phyloP scores from a whole-genome alignment of 495 filamentous ascomycete genomes.

The Penicillium parvum region DNA sequence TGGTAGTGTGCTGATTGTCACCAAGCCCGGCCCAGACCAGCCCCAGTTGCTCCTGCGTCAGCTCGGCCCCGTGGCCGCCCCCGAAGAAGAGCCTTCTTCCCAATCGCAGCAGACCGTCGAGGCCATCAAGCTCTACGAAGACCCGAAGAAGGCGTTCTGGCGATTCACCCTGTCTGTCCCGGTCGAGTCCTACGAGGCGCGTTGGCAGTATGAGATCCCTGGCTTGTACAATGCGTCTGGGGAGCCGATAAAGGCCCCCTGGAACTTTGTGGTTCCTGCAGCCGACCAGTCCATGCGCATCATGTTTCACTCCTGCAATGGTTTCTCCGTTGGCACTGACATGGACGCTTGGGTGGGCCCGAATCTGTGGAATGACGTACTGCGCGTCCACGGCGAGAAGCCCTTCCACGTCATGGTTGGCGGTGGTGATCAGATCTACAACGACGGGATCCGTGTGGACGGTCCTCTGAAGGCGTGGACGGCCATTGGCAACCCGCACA shows the following conservation, averaged over 20 bases:
- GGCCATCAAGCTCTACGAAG: slow-evolving; percentile 74
- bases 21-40: slow-evolving; percentile 54
- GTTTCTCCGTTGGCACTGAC: slow-evolving; percentile 90
- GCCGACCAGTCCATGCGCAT: slow-evolving; percentile 82
- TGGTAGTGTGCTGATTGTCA: slow-evolving; percentile 79
- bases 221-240: slow-evolving; percentile 36
- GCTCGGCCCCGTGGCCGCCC: slow-evolving; percentile 35
- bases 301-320: slow-evolving; percentile 95
- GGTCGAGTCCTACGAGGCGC: slow-evolving; percentile 40
- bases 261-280: slow-evolving; percentile 72
- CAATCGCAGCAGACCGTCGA: slow-evolving; percentile 26
- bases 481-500: slow-evolving; percentile 73
- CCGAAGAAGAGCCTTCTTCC: slow-evolving; percentile 8
- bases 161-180: slow-evolving; percentile 61
- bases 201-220: slow-evolving; percentile 47
- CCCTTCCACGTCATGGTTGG: slow-evolving; percentile 96
- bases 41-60: slow-evolving; percentile 48
- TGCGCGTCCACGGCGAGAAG: slow-evolving; percentile 59
- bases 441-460: slow-evolving; percentile 78
- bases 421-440: slow-evolving; percentile 94
- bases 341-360: slow-evolving; percentile 78
- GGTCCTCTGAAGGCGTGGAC: slow-evolving; percentile 81
- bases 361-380: slow-evolving; percentile 85
- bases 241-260: slow-evolving; percentile 35
- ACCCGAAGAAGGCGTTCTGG: slow-evolving; percentile 76